Evolutionary conservation across 1,284 basidiomycete species (phyloP).

Genomic region (Afroboletus lepidellus): DNA sequence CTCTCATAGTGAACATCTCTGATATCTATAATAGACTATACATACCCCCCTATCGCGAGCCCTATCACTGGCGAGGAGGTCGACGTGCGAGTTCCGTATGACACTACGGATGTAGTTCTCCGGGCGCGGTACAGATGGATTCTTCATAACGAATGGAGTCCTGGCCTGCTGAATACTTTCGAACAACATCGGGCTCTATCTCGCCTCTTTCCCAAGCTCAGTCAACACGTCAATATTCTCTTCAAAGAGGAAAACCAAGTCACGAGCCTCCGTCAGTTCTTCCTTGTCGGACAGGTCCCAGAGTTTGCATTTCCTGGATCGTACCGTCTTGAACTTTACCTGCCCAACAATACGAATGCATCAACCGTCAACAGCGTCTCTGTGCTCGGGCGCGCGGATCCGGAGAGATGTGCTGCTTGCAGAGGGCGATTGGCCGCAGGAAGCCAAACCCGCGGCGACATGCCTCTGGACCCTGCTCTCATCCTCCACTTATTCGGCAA

Average conservation of each 20-base stretch:
- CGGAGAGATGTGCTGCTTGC: constrained; percentile 11
- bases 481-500: constrained; percentile 14
- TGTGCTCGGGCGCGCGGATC: constrained; percentile 10
- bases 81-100: constrained; percentile 14
- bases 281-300: constrained; percentile 8
- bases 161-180: not conserved
- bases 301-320: constrained; percentile 21
- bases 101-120: constrained; percentile 4
- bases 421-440: constrained; percentile 9
- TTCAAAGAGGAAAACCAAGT: not conserved
- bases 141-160: constrained; percentile 6
- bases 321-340: constrained; percentile 19
- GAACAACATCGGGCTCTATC: not conserved
- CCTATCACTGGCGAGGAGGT: constrained; percentile 1
- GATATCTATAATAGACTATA: constrained; percentile 21
- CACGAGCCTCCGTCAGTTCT: constrained; percentile 8
- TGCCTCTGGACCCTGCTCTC: constrained; percentile 15
- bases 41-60: constrained; percentile 17
- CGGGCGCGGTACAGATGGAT: constrained; percentile 8
- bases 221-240: constrained; percentile 3
- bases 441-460: constrained; percentile 12
- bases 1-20: not conserved
- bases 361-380: constrained; percentile 19
- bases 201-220: not conserved
- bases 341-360: not conserved